Evolutionary conservation across 2,329 filamentous ascomycete genomes (phyloP).

Genomic region (Thielaviopsis musarum): DNA sequence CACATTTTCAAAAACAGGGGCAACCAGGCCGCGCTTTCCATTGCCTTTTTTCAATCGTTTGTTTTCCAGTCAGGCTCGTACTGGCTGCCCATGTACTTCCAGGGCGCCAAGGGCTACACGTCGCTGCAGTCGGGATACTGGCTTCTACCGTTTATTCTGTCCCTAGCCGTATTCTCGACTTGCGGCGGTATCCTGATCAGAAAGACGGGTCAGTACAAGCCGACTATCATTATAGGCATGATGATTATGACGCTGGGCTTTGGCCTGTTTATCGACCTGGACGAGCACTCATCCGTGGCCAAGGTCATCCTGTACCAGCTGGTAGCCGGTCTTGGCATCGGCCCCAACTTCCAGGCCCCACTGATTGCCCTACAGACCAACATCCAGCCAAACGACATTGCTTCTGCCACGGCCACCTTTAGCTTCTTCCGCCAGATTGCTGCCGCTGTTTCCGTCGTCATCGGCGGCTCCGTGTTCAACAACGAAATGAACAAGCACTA

Average conservation of each 20-base stretch:
- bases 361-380: constrained; percentile 51
- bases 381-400: constrained; percentile 45
- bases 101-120: constrained; percentile 50
- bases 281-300: constrained; percentile 34
- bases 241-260: constrained; percentile 45
- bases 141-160: constrained; percentile 51
- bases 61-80: constrained; percentile 66
- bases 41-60: constrained; percentile 58
- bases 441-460: constrained; percentile 49
- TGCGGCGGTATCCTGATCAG: constrained; percentile 38
- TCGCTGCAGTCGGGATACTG: constrained; percentile 62
- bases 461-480: constrained; percentile 66
- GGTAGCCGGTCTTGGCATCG: constrained; percentile 45
- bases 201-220: constrained; percentile 49
- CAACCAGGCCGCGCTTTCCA: constrained; percentile 46
- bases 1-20: constrained; percentile 49
- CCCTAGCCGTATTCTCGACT: constrained; percentile 46
- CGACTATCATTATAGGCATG: constrained; percentile 42
- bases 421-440: constrained; percentile 52
- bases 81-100: constrained; percentile 75
- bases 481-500: constrained; percentile 49
- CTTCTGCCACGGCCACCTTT: constrained; percentile 50
- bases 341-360: constrained; percentile 52
- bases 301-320: constrained; percentile 46
- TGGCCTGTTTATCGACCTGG: constrained; percentile 46